phyloP scores from a whole-genome alignment of 352 stramenopile species.

The Phytophthora pisi region DNA sequence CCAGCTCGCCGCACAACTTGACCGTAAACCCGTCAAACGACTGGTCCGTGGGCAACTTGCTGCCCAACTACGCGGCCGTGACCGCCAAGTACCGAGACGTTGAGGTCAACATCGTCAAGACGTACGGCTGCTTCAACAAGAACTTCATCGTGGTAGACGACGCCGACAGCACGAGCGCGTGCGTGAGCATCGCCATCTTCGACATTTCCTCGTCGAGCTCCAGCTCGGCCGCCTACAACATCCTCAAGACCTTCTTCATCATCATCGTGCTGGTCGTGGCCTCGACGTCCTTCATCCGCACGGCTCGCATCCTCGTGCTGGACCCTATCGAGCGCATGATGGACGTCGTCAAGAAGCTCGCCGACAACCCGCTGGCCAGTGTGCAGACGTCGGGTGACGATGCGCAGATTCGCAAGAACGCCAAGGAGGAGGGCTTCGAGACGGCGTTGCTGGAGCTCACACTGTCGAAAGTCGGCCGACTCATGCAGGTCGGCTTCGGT shows the following conservation, averaged over 20 bases:
- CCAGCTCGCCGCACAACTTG: conserved; percentile 51
- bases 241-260: conserved; percentile 90
- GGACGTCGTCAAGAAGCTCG: conserved; percentile 86
- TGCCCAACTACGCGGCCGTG: conserved; percentile 50
- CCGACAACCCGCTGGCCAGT: conserved; percentile 88
- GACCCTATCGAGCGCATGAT: conserved; percentile 94
- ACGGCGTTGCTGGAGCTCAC: conserved; percentile 84
- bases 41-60: conserved; percentile 49
- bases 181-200: conserved; percentile 84
- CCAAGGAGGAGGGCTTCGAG: conserved; percentile 81
- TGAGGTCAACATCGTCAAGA: conserved; percentile 79
- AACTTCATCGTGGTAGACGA: conserved; percentile 65
- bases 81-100: conserved; percentile 47
- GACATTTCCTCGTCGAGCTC: conserved; percentile 67
- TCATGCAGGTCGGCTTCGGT: conserved; percentile 88
- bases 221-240: conserved; percentile 75
- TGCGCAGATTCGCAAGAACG: conserved; percentile 75
- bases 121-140: conserved; percentile 76
- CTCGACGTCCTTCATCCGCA: conserved; percentile 86
- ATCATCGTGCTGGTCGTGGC: conserved; percentile 81
- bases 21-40: conserved; percentile 62
- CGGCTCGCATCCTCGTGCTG: conserved; percentile 82
- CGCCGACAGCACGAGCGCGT: conserved; percentile 53
- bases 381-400: conserved; percentile 70
- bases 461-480: conserved; percentile 80